Evolutionary conservation across 148 eudicot species (phyloP).

Genomic region (Diospyros kaki): DNA sequence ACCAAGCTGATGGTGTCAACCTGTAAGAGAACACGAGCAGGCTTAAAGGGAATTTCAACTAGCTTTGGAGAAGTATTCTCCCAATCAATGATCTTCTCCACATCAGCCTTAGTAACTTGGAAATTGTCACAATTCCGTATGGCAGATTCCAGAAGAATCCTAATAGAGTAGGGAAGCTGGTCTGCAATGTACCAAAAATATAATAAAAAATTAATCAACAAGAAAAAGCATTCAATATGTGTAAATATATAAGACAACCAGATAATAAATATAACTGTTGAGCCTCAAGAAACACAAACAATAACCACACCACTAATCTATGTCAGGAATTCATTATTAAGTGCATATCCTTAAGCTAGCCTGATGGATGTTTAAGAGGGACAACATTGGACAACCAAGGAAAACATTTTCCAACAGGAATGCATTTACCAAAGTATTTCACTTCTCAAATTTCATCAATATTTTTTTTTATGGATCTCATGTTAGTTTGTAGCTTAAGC

Average conservation of each 20-base stretch:
- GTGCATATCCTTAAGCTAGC: neutral
- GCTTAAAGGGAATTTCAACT: conserved; percentile 91
- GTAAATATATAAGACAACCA: too few species aligned
- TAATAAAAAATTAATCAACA: neutral
- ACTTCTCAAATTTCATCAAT: neutral
- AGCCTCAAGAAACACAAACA: neutral
- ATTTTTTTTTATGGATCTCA: neutral
- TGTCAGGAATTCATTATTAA: neutral
- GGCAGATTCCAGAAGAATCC: conserved; percentile 85
- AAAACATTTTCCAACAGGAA: neutral
- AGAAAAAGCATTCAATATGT: neutral
- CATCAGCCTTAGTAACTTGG: conserved; percentile 78
- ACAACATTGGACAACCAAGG: neutral
- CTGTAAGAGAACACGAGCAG: conserved; percentile 92
- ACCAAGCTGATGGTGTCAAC: conserved; percentile 24
- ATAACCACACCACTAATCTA: neutral
- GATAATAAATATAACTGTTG: neutral
- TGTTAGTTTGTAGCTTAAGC: neutral
- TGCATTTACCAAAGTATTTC: neutral
- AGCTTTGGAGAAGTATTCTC: conserved; percentile 78
- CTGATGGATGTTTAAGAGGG: neutral
- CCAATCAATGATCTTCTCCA: conserved; percentile 95
- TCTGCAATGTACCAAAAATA: conserved; percentile 34
- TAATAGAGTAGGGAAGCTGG: conserved; percentile 81
- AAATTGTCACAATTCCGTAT: conserved; percentile 88